Evolutionary conservation across 2,329 filamentous ascomycete species (phyloP).

Genomic region (Neonectria coccinea): DNA sequence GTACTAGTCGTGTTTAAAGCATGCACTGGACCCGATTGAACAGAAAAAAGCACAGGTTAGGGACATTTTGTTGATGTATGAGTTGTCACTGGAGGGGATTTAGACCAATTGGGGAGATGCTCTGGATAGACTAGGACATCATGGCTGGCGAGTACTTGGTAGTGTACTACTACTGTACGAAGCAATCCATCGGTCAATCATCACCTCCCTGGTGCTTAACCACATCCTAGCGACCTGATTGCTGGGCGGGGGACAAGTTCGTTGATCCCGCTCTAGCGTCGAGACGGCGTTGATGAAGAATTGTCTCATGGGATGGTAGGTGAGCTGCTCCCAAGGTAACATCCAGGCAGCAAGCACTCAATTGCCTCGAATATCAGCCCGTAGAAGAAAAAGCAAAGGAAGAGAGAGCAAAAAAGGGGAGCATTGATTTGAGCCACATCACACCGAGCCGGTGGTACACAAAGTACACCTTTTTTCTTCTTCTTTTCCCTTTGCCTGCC

Average conservation of each 20-base stretch:
- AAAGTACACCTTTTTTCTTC: constrained; percentile 11
- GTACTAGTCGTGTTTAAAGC: not conserved
- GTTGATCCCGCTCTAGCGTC: constrained; percentile 1
- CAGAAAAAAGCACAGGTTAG: constrained; percentile 13
- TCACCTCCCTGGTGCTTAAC: constrained; percentile 2
- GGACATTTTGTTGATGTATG: constrained; percentile 4
- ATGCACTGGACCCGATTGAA: constrained; percentile 8
- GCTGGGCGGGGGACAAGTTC: not conserved
- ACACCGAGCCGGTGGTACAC: constrained; percentile 26
- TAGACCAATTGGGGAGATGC: constrained; percentile 19
- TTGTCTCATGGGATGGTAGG: not conserved
- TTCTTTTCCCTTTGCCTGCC: no score
- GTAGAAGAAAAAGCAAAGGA: not conserved
- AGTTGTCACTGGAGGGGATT: constrained; percentile 13
- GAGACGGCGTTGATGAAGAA: not conserved
- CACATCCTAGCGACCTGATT: not conserved
- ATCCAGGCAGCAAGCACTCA: not conserved
- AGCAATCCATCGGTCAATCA: constrained; percentile 12
- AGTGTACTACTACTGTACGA: not conserved
- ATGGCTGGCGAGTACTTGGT: not conserved
- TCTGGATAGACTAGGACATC: not conserved
- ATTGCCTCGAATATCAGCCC: no score
- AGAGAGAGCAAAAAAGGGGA: not conserved
- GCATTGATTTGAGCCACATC: constrained; percentile 29
- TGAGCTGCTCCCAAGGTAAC: not conserved